These are phyloP conservation scores for Diaporthe ampelina DNA, from an alignment of 2,329 filamentous ascomycete genomes.

Conservation along the genomic window DNA sequence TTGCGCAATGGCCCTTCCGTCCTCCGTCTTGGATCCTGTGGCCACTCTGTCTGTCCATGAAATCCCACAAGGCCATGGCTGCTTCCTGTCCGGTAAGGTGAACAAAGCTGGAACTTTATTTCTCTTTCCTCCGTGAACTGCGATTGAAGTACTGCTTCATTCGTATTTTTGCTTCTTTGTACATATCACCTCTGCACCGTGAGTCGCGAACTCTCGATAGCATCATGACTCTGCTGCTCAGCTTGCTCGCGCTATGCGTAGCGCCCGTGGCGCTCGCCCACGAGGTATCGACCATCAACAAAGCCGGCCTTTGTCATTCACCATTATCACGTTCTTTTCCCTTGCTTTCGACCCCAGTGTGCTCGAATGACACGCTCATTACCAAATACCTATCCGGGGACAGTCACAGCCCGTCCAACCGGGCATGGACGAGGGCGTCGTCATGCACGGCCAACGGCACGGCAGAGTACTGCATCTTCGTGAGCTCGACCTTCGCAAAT, in stretches of 20 bases:
- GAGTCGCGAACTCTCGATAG: neutral
- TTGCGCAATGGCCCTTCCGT: neutral
- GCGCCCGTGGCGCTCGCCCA: slow-evolving; percentile 18
- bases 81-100: neutral
- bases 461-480: slow-evolving; percentile 53
- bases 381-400: slow-evolving; percentile 29
- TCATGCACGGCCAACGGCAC: slow-evolving; percentile 48
- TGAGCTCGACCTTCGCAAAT: slow-evolving; percentile 51
- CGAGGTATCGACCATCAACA: slow-evolving; percentile 15
- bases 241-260: slow-evolving; percentile 17
- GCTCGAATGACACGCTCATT: slow-evolving; percentile 33
- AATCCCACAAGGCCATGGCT: slow-evolving; percentile 6
- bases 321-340: slow-evolving; percentile 29
- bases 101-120: neutral
- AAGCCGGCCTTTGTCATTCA: slow-evolving; percentile 34
- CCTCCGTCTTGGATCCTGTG: slow-evolving; percentile 12
- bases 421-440: slow-evolving; percentile 38
- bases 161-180: neutral
- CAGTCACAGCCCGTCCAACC: slow-evolving; percentile 8
- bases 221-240: slow-evolving; percentile 23
- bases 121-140: neutral
- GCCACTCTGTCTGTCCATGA: slow-evolving; percentile 14
- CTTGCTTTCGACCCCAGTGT: slow-evolving; percentile 30
- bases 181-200: neutral
- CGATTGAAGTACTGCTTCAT: neutral